These are phyloP conservation scores for Corinectria fuckeliana DNA, from an alignment of 2,329 filamentous ascomycete species.

Conservation along the genomic window DNA sequence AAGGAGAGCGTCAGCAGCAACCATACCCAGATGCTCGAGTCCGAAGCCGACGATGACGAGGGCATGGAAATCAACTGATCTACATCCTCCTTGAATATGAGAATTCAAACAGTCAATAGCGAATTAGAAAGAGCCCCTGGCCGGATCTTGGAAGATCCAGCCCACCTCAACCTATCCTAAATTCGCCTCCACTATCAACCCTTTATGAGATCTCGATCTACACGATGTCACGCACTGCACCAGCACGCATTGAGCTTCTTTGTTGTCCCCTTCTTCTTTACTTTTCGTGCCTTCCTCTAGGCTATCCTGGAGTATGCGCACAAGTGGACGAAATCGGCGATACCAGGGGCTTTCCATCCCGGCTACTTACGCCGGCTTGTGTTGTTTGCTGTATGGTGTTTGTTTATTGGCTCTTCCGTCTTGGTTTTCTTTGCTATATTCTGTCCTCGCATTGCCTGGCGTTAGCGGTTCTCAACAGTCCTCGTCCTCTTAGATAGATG, in stretches of 20 bases:
- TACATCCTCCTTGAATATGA: background rate
- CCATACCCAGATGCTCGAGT: constrained; percentile 63
- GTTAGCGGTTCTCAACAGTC: constrained; percentile 16
- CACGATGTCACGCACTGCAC: constrained; percentile 11
- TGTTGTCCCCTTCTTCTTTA: background rate
- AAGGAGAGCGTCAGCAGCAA: constrained; percentile 68
- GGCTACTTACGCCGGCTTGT: background rate
- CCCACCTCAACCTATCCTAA: background rate
- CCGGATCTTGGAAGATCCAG: background rate
- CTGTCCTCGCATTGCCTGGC: constrained; percentile 24
- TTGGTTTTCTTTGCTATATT: background rate
- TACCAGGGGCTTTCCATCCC: background rate
- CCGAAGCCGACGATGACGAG: constrained; percentile 66
- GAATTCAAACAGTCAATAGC: background rate
- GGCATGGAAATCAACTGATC: constrained; percentile 63
- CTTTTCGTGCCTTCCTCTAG: background rate
- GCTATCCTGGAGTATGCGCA: background rate
- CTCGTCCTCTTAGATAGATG: constrained; percentile 5
- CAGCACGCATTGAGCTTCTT: background rate
- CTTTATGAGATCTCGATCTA: constrained; percentile 14
- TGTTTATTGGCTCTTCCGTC: background rate
- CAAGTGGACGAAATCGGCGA: background rate
- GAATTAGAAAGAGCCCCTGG: background rate
- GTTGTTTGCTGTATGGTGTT: background rate
- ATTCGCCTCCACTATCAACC: background rate